These are phyloP conservation scores for Vigna trinervia DNA, from an alignment of 306 rosid genomes.

Conservation along the genomic window DNA sequence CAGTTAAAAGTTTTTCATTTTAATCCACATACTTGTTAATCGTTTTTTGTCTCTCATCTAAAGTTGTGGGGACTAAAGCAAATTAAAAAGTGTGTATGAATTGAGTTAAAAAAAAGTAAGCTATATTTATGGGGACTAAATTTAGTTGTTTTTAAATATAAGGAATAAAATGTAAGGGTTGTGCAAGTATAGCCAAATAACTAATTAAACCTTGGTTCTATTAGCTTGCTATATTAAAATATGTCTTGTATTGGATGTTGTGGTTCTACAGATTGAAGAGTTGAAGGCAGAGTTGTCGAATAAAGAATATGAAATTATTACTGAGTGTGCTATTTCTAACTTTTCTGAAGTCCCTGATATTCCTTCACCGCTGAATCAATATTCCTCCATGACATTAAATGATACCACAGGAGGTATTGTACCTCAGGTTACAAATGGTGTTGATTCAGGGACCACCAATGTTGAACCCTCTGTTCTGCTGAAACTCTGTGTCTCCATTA, in stretches of 20 bases:
- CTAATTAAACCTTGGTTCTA: neutral
- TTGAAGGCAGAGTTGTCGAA: constrained; percentile 93
- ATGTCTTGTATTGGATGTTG: constrained; percentile 39
- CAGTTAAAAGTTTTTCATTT: no score
- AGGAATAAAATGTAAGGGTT: neutral
- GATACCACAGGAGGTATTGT: constrained; percentile 50
- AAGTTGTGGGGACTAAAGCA: no score
- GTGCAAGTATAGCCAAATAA: neutral
- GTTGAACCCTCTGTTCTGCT: constrained; percentile 60
- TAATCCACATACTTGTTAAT: no score
- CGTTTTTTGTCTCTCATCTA: no score
- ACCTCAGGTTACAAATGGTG: constrained; percentile 49
- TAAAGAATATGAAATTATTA: constrained; percentile 84
- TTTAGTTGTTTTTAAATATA: neutral
- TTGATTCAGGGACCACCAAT: constrained; percentile 52
- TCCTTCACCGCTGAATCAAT: constrained; percentile 65
- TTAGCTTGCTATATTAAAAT: constrained; percentile 28
- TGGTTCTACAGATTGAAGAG: constrained; percentile 73
- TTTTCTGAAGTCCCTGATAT: constrained; percentile 78
- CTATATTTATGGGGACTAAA: neutral
- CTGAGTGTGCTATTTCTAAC: constrained; percentile 90
- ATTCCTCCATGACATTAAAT: constrained; percentile 47
- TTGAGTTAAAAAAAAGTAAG: no score
- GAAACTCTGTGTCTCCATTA: constrained; percentile 67
- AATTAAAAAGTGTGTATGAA: no score